phyloP scores from a whole-genome alignment of 148 eudicot genomes.

The Rheum nobile region DNA sequence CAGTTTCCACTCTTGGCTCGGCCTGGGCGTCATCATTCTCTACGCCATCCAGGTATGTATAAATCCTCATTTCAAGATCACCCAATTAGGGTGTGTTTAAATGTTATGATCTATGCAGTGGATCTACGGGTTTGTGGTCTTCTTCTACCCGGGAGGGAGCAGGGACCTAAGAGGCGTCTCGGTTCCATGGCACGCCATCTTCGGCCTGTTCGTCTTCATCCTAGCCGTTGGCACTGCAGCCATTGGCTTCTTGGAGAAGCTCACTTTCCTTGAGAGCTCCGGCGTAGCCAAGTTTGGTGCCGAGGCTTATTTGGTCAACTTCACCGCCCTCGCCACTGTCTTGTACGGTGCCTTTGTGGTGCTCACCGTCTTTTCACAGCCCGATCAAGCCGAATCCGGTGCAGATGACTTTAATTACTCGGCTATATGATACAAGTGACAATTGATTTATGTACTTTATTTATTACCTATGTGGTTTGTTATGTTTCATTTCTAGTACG shows the following conservation, averaged over 20 bases:
- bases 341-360: slow-evolving; percentile 58
- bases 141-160: slow-evolving; percentile 77
- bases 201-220: slow-evolving; percentile 58
- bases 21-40: slow-evolving; percentile 61
- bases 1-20: slow-evolving; percentile 94
- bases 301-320: slow-evolving; percentile 83
- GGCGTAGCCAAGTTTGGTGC: slow-evolving; percentile 64
- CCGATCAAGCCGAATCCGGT: slow-evolving; percentile 25
- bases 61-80: not conserved
- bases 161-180: slow-evolving; percentile 45
- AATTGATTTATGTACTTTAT: not conserved
- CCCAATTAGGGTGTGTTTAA: too few species aligned
- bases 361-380: slow-evolving; percentile 42
- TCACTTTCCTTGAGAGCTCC: slow-evolving; percentile 62
- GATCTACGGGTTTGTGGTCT: slow-evolving; percentile 58
- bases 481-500: not conserved
- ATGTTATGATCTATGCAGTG: too few species aligned
- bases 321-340: slow-evolving; percentile 71
- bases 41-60: slow-evolving; percentile 70
- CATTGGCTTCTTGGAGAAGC: slow-evolving; percentile 80
- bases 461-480: not conserved
- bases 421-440: slow-evolving; percentile 20
- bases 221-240: slow-evolving; percentile 65
- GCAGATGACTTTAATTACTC: slow-evolving; percentile 46
- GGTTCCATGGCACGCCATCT: slow-evolving; percentile 69